phyloP scores from a whole-genome alignment of 495 filamentous ascomycete genomes.

The Parathielavia appendiculata region DNA sequence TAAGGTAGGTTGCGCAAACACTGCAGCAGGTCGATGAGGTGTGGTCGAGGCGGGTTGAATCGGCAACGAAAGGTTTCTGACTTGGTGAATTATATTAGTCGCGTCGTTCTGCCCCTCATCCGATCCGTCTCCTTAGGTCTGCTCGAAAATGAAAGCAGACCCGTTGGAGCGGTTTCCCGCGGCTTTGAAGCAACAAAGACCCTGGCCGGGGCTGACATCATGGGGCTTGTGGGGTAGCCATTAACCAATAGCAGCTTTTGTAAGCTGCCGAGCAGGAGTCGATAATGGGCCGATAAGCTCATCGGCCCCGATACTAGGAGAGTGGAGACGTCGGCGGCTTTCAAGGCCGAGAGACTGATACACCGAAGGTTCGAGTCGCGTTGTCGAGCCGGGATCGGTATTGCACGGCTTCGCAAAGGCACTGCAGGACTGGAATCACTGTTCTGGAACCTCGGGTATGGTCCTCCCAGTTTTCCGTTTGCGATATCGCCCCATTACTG shows the following conservation, averaged over 20 bases:
- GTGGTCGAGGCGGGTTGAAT: conserved; percentile 12
- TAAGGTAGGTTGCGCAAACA: neutral
- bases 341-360: conserved; percentile 6
- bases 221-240: conserved; percentile 7
- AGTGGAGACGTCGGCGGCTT: neutral
- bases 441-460: neutral
- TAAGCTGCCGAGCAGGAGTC: neutral
- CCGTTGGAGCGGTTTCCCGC: conserved; percentile 28
- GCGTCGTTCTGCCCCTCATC: conserved; percentile 13
- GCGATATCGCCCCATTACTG: too few relatives aligned
- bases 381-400: neutral
- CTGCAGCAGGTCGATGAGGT: neutral
- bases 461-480: too few relatives aligned
- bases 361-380: neutral
- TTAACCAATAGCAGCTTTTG: conserved; percentile 22
- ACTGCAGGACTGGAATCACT: too few relatives aligned
- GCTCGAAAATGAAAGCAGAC: neutral
- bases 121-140: conserved; percentile 2
- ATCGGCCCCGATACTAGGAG: neutral
- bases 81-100: neutral
- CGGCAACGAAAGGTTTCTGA: conserved; percentile 11
- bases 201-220: conserved; percentile 10
- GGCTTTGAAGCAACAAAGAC: conserved; percentile 25
- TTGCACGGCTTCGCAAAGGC: too few relatives aligned
- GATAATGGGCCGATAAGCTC: conserved; percentile 3